Evolutionary conservation across 139 green algal genomes (phyloP).

Genomic region (Yamagishiella unicocca): DNA sequence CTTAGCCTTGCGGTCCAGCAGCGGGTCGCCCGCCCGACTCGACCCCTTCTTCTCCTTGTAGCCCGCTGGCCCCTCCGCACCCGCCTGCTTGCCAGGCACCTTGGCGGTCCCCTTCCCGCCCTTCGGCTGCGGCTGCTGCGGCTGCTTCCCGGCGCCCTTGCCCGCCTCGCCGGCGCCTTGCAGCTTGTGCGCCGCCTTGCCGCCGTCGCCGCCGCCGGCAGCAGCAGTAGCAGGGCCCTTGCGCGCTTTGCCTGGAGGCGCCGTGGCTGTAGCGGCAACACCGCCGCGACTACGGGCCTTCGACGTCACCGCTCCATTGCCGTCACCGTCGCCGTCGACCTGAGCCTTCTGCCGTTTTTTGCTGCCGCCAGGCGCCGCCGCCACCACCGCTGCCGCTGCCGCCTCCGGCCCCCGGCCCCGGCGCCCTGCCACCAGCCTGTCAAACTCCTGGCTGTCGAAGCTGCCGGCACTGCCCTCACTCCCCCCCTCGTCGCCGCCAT

Average conservation of each 20-base stretch:
- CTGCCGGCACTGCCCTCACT: not conserved
- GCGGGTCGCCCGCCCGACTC: conserved; percentile 40
- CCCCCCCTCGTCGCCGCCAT: not conserved
- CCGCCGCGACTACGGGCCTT: not conserved
- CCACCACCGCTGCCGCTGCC: not conserved
- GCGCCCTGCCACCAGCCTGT: not conserved
- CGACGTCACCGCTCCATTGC: not conserved
- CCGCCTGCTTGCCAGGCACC: not conserved
- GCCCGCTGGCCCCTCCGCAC: conserved; percentile 15
- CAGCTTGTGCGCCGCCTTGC: not conserved
- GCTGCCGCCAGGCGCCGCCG: not conserved
- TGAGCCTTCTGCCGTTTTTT: not conserved
- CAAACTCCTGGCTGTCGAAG: conserved; percentile 37
- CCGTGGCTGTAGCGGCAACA: not conserved
- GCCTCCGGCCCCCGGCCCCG: not conserved
- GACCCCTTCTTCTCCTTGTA: conserved; percentile 45
- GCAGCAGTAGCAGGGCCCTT: not conserved
- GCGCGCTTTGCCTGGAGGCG: not conserved
- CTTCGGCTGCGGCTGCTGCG: not conserved
- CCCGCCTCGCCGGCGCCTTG: not conserved
- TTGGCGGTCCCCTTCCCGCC: not conserved
- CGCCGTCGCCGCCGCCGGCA: not conserved
- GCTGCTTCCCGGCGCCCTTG: not conserved
- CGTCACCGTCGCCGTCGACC: not conserved
- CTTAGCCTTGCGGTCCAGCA: conserved; percentile 41